Percentiles rank a stretch among this genome's conserved stretches.
These are phyloP conservation scores for Arthrocladium fulminans DNA, from an alignment of 2,329 filamentous ascomycete species.

Conservation along the genomic window DNA sequence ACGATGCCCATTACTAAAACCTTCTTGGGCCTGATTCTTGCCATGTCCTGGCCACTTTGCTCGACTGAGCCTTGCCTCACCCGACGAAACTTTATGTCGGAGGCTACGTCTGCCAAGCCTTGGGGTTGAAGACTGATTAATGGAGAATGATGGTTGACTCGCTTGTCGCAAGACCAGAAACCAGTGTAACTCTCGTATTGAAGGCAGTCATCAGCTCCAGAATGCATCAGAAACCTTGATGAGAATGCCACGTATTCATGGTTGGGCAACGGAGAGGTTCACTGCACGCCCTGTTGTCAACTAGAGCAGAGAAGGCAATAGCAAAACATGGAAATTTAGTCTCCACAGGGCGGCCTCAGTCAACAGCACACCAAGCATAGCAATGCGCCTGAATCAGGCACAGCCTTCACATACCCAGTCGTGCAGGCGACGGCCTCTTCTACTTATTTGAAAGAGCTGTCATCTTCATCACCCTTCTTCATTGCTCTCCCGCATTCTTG, in stretches of 20 bases:
- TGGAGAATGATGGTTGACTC: background rate
- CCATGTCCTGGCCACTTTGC: no score
- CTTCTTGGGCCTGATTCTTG: no score
- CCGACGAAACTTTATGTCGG: no score
- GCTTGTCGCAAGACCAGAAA: no score
- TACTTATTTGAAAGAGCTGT: background rate
- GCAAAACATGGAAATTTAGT: constrained; percentile 7
- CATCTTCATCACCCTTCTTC: background rate
- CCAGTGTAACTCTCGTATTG: no score
- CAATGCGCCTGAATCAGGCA: background rate
- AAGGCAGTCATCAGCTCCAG: no score
- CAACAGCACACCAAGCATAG: background rate
- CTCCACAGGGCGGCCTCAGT: background rate
- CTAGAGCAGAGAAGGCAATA: constrained; percentile 3
- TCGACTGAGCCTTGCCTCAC: no score
- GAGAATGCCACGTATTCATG: background rate
- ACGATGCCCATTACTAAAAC: no score
- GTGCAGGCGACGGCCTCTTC: background rate
- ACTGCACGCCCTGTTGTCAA: constrained; percentile 6
- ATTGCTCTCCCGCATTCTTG: background rate
- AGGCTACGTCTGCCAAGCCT: background rate
- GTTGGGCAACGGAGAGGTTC: background rate
- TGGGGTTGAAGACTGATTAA: no score
- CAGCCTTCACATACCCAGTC: background rate
- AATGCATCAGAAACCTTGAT: no score